Conservation (phyloP, 83 land plant species). For the Picea engelmannii region DNA sequence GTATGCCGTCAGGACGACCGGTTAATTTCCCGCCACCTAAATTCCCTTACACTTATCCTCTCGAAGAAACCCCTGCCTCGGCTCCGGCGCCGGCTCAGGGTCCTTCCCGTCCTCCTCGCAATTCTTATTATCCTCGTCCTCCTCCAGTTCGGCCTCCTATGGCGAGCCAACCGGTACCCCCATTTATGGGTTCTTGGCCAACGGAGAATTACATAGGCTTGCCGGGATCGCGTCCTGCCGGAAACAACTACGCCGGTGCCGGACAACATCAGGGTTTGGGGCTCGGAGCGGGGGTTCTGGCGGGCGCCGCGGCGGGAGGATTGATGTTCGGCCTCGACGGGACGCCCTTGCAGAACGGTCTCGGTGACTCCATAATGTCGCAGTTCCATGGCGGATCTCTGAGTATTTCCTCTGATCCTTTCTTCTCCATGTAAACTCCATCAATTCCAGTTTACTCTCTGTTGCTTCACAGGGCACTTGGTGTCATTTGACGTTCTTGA, state of each 20-base stretch:
- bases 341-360: slow-evolving; percentile 22
- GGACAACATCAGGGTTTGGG: slow-evolving; percentile 40
- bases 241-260: background rate
- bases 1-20: slow-evolving; percentile 11
- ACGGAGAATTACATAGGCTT: slow-evolving; percentile 19
- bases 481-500: no score
- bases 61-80: background rate
- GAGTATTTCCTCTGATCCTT: slow-evolving; percentile 28
- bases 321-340: slow-evolving; percentile 46
- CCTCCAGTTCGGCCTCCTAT: slow-evolving; percentile 41
- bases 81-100: background rate
- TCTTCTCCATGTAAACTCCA: background rate
- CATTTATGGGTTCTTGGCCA: slow-evolving; percentile 16
- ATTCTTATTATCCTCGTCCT: slow-evolving; percentile 27
- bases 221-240: slow-evolving; percentile 8
- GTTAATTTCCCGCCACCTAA: slow-evolving; percentile 1
- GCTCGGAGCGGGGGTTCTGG: slow-evolving; percentile 58
- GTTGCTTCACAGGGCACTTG: no score
- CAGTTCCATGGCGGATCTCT: slow-evolving; percentile 14
- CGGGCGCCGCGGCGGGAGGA: slow-evolving; percentile 55
- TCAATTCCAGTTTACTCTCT: no score
- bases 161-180: slow-evolving; percentile 37
- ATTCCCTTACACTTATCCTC: slow-evolving; percentile 6
- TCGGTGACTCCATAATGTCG: background rate
- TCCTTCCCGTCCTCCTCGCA: slow-evolving; percentile 2